Percentiles rank a stretch among this genome's conserved stretches.
phyloP scores from a whole-genome alignment of 2,329 filamentous ascomycete species.

The Calonectria honghensis region DNA sequence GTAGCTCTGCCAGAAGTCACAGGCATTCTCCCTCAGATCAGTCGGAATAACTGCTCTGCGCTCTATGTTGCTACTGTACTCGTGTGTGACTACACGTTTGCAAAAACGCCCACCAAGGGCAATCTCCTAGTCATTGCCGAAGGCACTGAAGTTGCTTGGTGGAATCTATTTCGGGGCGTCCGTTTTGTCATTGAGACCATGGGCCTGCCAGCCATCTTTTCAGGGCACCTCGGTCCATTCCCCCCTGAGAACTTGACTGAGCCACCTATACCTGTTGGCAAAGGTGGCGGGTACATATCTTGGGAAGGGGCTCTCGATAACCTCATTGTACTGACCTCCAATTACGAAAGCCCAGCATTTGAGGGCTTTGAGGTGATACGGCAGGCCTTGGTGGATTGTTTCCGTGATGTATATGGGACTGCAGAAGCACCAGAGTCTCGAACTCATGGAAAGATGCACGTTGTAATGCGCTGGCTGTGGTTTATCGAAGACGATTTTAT shows the following conservation, averaged over 20 bases:
- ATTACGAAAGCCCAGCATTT: not conserved
- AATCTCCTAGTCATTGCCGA: slow-evolving; percentile 6
- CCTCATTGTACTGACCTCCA: not conserved
- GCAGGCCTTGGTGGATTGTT: not conserved
- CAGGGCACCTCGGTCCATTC: not conserved
- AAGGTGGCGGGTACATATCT: not conserved
- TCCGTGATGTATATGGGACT: not conserved
- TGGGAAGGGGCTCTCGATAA: not conserved
- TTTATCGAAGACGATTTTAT: slow-evolving; percentile 33
- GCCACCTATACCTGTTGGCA: not conserved
- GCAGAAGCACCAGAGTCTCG: slow-evolving; percentile 14
- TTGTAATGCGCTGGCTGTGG: slow-evolving; percentile 39
- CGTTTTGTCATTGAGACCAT: slow-evolving; percentile 26
- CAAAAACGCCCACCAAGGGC: slow-evolving; percentile 9
- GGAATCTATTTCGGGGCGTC: slow-evolving; percentile 21
- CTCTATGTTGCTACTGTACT: slow-evolving; percentile 27
- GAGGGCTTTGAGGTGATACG: not conserved
- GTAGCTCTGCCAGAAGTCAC: slow-evolving; percentile 18
- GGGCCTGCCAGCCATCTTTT: slow-evolving; percentile 4
- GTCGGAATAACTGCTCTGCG: slow-evolving; percentile 8
- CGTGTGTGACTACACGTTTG: slow-evolving; percentile 21
- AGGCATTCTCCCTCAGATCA: slow-evolving; percentile 15
- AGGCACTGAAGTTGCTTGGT: slow-evolving; percentile 12
- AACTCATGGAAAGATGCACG: slow-evolving; percentile 28
- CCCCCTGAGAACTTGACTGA: not conserved